phyloP scores from a whole-genome alignment of 768 basidiomycete species.

The Leucocoprinus birnbaumii region DNA sequence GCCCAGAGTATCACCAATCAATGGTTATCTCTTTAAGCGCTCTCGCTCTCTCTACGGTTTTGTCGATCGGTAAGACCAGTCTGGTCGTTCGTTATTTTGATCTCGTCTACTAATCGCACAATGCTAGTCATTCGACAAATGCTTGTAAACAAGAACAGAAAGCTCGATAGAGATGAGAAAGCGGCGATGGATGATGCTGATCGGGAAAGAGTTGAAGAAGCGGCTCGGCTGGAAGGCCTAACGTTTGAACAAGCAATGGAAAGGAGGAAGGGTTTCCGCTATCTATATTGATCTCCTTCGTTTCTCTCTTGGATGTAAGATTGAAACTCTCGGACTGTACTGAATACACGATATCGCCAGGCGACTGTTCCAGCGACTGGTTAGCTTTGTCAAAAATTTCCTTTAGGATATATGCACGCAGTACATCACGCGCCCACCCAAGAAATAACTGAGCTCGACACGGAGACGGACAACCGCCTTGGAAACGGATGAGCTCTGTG shows the following conservation, averaged over 20 bases:
- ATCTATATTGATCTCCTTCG: background rate
- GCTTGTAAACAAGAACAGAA: slow-evolving; percentile 48
- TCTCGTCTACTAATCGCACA: background rate
- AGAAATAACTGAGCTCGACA: no score
- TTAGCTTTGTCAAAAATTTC: no score
- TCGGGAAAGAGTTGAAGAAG: slow-evolving; percentile 50
- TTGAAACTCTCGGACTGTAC: no score
- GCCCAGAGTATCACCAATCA: slow-evolving; percentile 55
- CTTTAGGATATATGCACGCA: background rate
- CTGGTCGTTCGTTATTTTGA: background rate
- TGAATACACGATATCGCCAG: no score
- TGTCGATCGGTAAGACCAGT: slow-evolving; percentile 26
- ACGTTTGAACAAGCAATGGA: slow-evolving; percentile 58
- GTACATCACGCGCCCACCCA: background rate
- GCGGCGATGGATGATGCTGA: slow-evolving; percentile 40
- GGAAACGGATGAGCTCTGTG: no score
- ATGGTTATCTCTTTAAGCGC: slow-evolving; percentile 45
- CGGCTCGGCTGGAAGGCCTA: slow-evolving; percentile 56
- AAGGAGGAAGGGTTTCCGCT: slow-evolving; percentile 30
- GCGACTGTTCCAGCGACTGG: no score
- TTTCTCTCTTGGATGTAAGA: no score
- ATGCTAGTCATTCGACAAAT: slow-evolving; percentile 38
- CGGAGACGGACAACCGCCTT: no score
- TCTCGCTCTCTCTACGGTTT: slow-evolving; percentile 29
- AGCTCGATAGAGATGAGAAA: slow-evolving; percentile 47